Base-by-base conservation (phyloP, 1,139 yeast genomes). In the Suzukiozyma palmioleophila region DNA sequence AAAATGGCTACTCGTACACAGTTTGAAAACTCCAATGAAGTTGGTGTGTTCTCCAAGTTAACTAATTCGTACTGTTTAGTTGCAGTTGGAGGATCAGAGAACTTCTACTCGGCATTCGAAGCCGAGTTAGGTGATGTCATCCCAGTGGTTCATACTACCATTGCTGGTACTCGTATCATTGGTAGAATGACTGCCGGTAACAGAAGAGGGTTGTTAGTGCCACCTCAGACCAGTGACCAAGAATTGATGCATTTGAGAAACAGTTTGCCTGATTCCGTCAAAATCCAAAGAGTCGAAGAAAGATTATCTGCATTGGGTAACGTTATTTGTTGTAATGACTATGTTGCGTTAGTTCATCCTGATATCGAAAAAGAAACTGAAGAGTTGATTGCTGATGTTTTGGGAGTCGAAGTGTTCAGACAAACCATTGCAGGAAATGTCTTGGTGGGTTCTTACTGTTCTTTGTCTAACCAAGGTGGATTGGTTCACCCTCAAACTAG, bases 101-200 rank as follows among this genome's bases (percentile, higher is more conserved):
- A 94, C 72, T 94, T 94, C 58, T 94, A 92, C 71, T 81, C 97
- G 47, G 95, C 97, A 32, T 92, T 92, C 60, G 98, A 94, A 72
- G 96, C 96, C 42, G 97, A 92, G 66, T 74, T 94, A 50, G 97
- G 97, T 45, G 97, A 90, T 66, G 90, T 88, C 43, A 81, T 94
- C 46, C 98, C 98, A 43, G 89, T 92, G 56, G 94, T 88, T 48
- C 97, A 92, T 61, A 87, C 97, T 42, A 92, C 98, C 46, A 92
- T 94, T 55, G 97, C 97, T 33, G 98, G 98, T 52, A 89, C 96
- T 53, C 84, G 98, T 68, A 94, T 94, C 50, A 87, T 94, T 45
- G 99, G 99, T 52, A 80, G 98, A 64, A 86, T 94, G 96, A 86
- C 96, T 32, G 97, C 97, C 32, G 99, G 99, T 57, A 94, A 94